Evolutionary conservation across 2,329 filamentous ascomycete species (phyloP), one percentile per base, ranked within the genome.

Genomic region (Cytospora paraplurivora): DNA sequence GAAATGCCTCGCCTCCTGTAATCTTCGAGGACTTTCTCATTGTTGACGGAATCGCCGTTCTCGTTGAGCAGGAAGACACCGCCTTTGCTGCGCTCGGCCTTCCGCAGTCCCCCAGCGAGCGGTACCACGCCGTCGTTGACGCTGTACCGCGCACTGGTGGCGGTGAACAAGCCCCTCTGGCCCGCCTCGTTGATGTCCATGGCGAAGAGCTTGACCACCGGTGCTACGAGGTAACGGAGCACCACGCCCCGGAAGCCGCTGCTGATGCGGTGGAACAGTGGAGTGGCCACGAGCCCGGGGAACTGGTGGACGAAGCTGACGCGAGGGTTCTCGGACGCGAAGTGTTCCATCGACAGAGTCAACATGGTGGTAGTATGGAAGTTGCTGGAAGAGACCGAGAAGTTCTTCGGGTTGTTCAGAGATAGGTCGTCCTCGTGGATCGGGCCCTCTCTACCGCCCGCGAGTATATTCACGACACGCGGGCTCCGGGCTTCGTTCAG

Each of bases 391-490:
- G 58, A 71, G 68, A 73, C 72, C 69, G 68, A 66, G 19, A 47
- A 64, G 64, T 68, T 77, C 15, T 27, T 47, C 69, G 72, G 76
- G 34, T 73, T 73, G 58, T 69, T 77, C 61, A 73, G 74, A 53
- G 78, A 78, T 21, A 81, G 73, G 63, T 85, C 80, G 27, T 79
- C 72, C 2, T 76, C 67, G 59, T 77, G 72, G 17, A 86, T 72
- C 4, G 72, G 63, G 6, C 77, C 77, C 74, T 85, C 84, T 7
- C 74, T 72, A 5, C 82, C 80, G 7, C 75, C 81, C 0, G 76
- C 80, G 0, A 85, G 73, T 17, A 86, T 76, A 21, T 73, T 78
- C 41, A 85, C 75, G 17, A 85, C 79, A 2, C 83, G 80, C 0
- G 76, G 71, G 2, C 81, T 75, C 19, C 33, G 33, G 21, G 64